phyloP scores from a whole-genome alignment of 2,329 filamentous ascomycete genomes.

The Curvularia lunata region DNA sequence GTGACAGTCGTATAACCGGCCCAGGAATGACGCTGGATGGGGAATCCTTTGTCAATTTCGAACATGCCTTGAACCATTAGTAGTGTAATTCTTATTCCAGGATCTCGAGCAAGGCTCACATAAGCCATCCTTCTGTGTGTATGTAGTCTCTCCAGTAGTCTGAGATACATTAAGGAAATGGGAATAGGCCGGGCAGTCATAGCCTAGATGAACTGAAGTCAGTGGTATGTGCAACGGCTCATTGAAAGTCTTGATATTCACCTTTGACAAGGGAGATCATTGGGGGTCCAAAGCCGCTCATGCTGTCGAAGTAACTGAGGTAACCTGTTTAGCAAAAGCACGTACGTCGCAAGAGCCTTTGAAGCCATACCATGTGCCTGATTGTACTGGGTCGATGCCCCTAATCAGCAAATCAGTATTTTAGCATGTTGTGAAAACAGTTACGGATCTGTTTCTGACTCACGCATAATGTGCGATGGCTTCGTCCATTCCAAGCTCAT shows the following conservation, averaged over 20 bases:
- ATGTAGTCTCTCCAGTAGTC: constrained; percentile 1
- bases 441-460: background rate
- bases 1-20: constrained; percentile 1
- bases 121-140: background rate
- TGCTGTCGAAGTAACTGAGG: background rate
- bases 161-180: constrained; percentile 1
- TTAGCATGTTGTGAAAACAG: background rate
- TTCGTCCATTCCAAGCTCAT: background rate
- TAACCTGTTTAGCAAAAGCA: background rate
- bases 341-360: background rate
- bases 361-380: constrained; percentile 2
- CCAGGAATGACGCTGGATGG: constrained; percentile 4
- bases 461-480: constrained; percentile 4
- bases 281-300: background rate
- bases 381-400: background rate
- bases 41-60: constrained; percentile 1
- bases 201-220: background rate
- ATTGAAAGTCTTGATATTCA: background rate
- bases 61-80: background rate
- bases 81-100: background rate
- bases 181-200: constrained; percentile 1
- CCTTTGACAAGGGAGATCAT: constrained; percentile 1
- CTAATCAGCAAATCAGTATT: background rate
- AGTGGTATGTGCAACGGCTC: background rate
- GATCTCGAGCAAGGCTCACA: background rate